Conservation (phyloP, 129 eudicot genomes). For the Smallanthus sonchifolius region DNA sequence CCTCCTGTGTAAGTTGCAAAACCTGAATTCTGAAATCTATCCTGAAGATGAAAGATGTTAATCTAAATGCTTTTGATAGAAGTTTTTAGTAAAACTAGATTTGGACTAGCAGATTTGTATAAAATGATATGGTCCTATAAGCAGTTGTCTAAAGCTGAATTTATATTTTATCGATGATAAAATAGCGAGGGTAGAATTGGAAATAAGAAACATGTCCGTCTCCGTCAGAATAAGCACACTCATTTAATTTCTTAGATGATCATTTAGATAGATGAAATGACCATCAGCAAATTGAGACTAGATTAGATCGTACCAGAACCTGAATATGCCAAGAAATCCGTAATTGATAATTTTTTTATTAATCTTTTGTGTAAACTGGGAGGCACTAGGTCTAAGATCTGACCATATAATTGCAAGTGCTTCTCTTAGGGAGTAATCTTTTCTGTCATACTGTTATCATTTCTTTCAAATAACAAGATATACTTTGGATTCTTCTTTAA, state of each 20-base stretch:
- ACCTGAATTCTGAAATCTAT: too few species aligned
- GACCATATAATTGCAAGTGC: not conserved
- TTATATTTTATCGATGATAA: not conserved
- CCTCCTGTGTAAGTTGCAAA: too few species aligned
- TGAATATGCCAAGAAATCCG: not conserved
- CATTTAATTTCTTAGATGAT: not conserved
- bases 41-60: not conserved
- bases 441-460: not conserved
- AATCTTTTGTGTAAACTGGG: not conserved
- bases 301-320: not conserved
- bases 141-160: not conserved
- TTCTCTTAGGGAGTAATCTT: not conserved
- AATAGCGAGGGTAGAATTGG: not conserved
- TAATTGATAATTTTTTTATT: not conserved
- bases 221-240: not conserved
- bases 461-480: not conserved
- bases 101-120: not conserved
- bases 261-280: not conserved
- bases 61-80: not conserved
- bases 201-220: not conserved
- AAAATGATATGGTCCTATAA: not conserved
- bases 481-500: not conserved
- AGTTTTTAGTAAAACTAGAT: not conserved
- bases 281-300: not conserved
- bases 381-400: not conserved